phyloP scores from a whole-genome alignment of 176 grass and related monocot species.

The Luzula sylvatica region DNA sequence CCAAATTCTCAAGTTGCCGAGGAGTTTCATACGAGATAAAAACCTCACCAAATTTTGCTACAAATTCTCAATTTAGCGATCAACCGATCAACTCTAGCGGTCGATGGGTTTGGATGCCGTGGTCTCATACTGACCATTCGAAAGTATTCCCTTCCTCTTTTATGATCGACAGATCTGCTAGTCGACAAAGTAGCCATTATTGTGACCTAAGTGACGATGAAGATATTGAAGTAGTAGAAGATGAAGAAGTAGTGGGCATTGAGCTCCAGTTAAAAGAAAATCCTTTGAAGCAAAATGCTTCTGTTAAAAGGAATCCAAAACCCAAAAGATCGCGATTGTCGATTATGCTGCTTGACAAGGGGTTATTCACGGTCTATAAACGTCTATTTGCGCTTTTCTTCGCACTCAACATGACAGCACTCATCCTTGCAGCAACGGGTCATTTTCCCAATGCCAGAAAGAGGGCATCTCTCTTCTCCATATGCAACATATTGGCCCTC shows the following conservation, averaged over 20 bases:
- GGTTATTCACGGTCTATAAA: constrained; percentile 79
- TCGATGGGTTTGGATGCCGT: constrained; percentile 34
- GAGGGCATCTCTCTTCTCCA: constrained; percentile 41
- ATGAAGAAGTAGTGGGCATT: constrained; percentile 20
- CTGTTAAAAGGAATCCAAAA: neutral
- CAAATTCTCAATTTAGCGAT: neutral
- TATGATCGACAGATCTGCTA: neutral
- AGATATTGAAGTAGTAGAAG: neutral
- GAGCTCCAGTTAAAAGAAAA: neutral
- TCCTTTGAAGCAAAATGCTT: constrained; percentile 1
- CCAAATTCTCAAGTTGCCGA: constrained; percentile 55
- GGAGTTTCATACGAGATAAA: constrained; percentile 55
- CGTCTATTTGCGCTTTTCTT: constrained; percentile 39
- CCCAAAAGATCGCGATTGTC: constrained; percentile 27
- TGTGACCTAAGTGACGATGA: constrained; percentile 39
- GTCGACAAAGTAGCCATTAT: constrained; percentile 52
- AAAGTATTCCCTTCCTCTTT: constrained; percentile 4
- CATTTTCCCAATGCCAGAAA: constrained; percentile 37
- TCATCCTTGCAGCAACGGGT: constrained; percentile 26
- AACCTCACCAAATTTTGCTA: constrained; percentile 14
- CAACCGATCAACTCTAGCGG: constrained; percentile 12
- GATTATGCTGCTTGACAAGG: constrained; percentile 52
- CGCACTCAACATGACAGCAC: constrained; percentile 19
- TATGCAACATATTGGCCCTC: constrained; percentile 59
- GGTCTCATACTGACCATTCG: constrained; percentile 6